Percentiles rank a stretch among this genome's conserved stretches.
These are phyloP conservation scores for Cucumis cinereus DNA, from an alignment of 306 rosid genomes.

Conservation along the genomic window DNA sequence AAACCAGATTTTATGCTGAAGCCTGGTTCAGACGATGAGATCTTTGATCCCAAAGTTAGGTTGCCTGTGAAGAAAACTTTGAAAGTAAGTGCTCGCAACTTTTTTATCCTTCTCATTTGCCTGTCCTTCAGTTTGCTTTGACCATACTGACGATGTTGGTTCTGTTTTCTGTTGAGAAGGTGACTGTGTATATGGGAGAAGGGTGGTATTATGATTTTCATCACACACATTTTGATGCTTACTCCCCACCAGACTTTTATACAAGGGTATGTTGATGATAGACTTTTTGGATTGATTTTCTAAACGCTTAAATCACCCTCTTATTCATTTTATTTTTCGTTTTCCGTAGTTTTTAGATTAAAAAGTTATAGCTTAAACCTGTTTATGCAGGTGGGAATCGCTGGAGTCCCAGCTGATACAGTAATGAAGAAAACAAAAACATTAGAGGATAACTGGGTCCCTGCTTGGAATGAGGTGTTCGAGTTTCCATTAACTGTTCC, in stretches of 20 bases:
- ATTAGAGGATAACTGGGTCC: constrained; percentile 83
- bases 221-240: constrained; percentile 78
- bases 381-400: constrained; percentile 71
- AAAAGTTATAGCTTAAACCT: neutral
- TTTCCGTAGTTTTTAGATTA: neutral
- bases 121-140: constrained; percentile 7
- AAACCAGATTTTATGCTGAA: constrained; percentile 71
- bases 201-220: constrained; percentile 87
- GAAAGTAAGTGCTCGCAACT: constrained; percentile 37
- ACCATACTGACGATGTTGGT: constrained; percentile 12
- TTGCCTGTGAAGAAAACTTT: constrained; percentile 56
- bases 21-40: constrained; percentile 35
- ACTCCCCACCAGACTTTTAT: constrained; percentile 94
- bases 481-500: constrained; percentile 72
- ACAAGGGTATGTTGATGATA: constrained; percentile 49
- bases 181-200: constrained; percentile 88
- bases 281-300: too few species aligned
- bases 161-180: constrained; percentile 33
- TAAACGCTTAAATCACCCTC: too few species aligned
- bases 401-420: constrained; percentile 73
- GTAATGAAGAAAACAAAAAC: constrained; percentile 63
- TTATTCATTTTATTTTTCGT: too few species aligned
- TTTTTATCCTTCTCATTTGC: neutral
- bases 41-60: constrained; percentile 54
- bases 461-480: constrained; percentile 68